phyloP scores from a whole-genome alignment of 345 rosid genomes.

The Combretum micranthum region DNA sequence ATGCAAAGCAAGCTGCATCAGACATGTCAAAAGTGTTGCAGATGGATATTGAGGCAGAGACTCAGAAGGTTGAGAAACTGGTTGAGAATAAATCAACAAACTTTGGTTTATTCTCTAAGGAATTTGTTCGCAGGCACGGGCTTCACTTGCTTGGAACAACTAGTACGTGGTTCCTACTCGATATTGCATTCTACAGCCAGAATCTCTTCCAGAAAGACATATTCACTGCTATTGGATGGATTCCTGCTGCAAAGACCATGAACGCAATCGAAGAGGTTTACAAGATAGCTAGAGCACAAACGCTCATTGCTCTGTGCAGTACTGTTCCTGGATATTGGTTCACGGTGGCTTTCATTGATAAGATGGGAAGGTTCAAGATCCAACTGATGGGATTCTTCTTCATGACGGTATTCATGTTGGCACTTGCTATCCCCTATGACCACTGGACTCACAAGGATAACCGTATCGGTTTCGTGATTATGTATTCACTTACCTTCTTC shows the following conservation, averaged over 20 bases:
- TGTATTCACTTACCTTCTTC: conserved; percentile 37
- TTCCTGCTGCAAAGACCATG: conserved; percentile 34
- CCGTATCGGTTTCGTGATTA: conserved; percentile 29
- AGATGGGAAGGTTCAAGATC: conserved; percentile 27
- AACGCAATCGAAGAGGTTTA: conserved; percentile 34
- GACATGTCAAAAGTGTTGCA: conserved; percentile 17
- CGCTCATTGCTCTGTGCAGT: too few species aligned
- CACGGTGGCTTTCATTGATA: conserved; percentile 30
- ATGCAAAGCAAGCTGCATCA: conserved; percentile 13
- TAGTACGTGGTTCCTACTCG: conserved; percentile 34
- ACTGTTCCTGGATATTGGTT: conserved; percentile 40
- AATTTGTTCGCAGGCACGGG: conserved; percentile 27
- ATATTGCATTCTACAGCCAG: conserved; percentile 38
- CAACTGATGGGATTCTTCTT: conserved; percentile 40
- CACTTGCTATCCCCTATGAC: too few species aligned
- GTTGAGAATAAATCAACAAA: neutral
- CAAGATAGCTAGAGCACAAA: conserved; percentile 30
- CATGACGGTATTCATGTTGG: conserved; percentile 43
- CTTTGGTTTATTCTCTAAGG: conserved; percentile 27
- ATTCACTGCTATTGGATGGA: conserved; percentile 38
- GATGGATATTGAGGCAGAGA: conserved; percentile 12
- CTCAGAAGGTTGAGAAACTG: conserved; percentile 4
- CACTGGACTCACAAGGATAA: conserved; percentile 34
- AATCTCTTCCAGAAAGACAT: conserved; percentile 40
- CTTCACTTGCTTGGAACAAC: conserved; percentile 36